Base-by-base conservation (phyloP, 441 rosid species). In the Adansonia madagascariensis region DNA sequence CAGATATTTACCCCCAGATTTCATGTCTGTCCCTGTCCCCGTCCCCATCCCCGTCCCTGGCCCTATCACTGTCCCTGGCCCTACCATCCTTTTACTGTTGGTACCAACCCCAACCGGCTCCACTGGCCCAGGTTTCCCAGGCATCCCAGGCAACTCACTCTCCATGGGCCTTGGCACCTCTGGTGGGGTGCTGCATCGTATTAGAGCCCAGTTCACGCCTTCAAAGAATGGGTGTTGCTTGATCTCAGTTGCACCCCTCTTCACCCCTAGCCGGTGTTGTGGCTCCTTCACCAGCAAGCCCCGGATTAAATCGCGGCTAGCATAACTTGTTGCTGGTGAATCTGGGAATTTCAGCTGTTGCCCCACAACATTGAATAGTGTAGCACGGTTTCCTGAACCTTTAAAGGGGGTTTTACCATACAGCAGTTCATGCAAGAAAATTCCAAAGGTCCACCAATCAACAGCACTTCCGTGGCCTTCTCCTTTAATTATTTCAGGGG, bases 161-260 rank as follows among this genome's bases (percentile, higher is more conserved):
- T 95, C 98, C 78, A 89, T 78, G 0, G 90, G 90, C 75, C 97
- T 86, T 0, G 99, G 99, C 64, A 93, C 93, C 85, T 93, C 95
- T 10, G 99, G 99, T 11, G 99, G 98, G 6, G 98, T 92, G 80
- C 98, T 90, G 86, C 99, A 93, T 71, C 99, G 82, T 41, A 95
- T 92, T 75, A 95, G 88, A 52, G 99, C 99, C 99, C 98, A 95
- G 63, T 92, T 93, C 77, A 95, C 97, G 0, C 97, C 97, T 83
- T 93, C 95, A 46, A 95, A 95, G 84, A 93, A 93, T 0, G 99
- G 95, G 65, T 95, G 99, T 77, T 94, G 99, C 78, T 95, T 95
- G 80, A 95, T 91, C 92, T 95, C 99, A 2, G 97, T 92, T 11
- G 99, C 99, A 41, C 99, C 99, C 81, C 99, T 86, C 78, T 95